Evolutionary conservation across 176 grass and related monocot species (phyloP), one percentile per base, ranked within the genome.

Genomic region (Triticum dicoccoides): DNA sequence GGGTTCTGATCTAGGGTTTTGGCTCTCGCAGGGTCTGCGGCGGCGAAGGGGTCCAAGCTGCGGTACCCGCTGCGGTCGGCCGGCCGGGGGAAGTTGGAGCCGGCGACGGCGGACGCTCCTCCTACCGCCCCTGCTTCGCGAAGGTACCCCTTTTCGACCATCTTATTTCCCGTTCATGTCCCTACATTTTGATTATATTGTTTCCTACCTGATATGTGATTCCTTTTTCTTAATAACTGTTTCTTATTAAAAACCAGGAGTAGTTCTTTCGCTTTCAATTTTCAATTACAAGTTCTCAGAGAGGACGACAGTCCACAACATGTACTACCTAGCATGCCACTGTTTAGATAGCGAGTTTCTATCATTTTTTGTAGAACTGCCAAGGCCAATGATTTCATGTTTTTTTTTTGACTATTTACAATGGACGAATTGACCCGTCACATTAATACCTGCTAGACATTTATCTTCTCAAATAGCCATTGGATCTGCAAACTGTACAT

Each of bases 31-130:
- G 87, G 77, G 58, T 79, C 90, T 34, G 83, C 56, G 17, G 66
- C 80, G 81, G 61, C 77, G 52, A 79, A 79, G 61, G 61, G 84
- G 65, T 92, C 95, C 15, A 94, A 89, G 87, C 83, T 94, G 84
- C 79, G 95, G 51, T 94, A 91, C 71, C 90, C 92, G 30, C 84
- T 97, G 77, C 76, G 95, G 7, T 94, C 95, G 8, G 88, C 80
- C 18, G 61, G 82, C n/a, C 88, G 42, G 86, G 76, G 27, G 2
- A 92, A 92, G 90, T 69, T 59, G 4, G 71, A 23, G 2, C 3
- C 37, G 47, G 4, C 44, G 15, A 2, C 67, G 45, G 42, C 0
- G n/a, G 84, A 82, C 17, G 91, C 86, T 25, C 59, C 62, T 77
- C 80, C 34, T 8, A 80, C 35, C 84, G 23, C 14, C 20, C 72